phyloP scores from a whole-genome alignment of 371 early-diverging fungal genomes.

The Vavraia culicis region DNA sequence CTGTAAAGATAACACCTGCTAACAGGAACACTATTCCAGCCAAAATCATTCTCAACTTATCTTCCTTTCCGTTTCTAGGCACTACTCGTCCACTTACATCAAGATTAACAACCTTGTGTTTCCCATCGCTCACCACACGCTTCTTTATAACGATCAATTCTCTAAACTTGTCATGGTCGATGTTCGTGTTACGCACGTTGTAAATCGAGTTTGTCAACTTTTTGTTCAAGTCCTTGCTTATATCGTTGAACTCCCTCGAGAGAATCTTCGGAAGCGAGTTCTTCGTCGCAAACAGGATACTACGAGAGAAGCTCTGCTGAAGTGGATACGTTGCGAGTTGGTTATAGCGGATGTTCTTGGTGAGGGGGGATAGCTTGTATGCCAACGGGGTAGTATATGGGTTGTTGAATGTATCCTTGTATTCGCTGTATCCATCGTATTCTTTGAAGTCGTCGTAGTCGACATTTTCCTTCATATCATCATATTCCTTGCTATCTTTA shows the following conservation, averaged over 20 bases:
- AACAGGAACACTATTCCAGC: constrained; percentile 28
- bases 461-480: too few species aligned
- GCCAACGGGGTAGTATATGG: too few species aligned
- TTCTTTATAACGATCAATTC: constrained; percentile 38
- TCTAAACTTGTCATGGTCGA: constrained; percentile 28
- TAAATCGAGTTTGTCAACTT: constrained; percentile 19
- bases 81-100: constrained; percentile 34
- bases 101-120: constrained; percentile 24
- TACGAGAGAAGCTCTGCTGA: too few species aligned
- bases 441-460: too few species aligned
- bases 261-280: constrained; percentile 4
- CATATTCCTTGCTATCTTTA: too few species aligned
- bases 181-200: background rate
- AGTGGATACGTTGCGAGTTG: too few species aligned
- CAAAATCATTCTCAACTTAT: background rate
- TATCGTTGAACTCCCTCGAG: constrained; percentile 28
- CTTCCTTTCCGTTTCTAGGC: constrained; percentile 15
- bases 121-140: constrained; percentile 28
- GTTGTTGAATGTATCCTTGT: too few species aligned
- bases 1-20: constrained; percentile 34
- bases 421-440: too few species aligned
- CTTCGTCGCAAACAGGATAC: too few species aligned
- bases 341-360: too few species aligned
- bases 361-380: too few species aligned
- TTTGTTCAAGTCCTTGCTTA: constrained; percentile 29